Evolutionary conservation across 31 red algal genomes (phyloP).

Genomic region (Asparagopsis taxiformis): DNA sequence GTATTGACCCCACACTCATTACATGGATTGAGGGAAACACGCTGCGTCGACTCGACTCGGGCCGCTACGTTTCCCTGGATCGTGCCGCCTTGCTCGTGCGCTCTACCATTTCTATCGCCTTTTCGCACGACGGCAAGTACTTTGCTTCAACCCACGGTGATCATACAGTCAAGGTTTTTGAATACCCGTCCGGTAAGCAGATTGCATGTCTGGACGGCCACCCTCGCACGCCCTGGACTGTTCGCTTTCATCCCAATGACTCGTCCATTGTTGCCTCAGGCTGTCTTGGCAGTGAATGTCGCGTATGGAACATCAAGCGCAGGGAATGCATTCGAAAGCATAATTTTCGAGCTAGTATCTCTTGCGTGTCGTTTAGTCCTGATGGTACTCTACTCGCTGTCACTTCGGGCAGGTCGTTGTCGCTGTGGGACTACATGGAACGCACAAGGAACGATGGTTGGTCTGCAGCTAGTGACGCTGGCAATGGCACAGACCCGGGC

Average conservation of each 20-base stretch:
- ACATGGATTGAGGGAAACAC: constrained; percentile 36
- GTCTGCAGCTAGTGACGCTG: constrained; percentile 16
- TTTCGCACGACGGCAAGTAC: constrained; percentile 67
- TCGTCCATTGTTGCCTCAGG: constrained; percentile 78
- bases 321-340: constrained; percentile 59
- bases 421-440: constrained; percentile 75
- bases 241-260: constrained; percentile 85
- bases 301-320: constrained; percentile 66
- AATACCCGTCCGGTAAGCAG: constrained; percentile 66
- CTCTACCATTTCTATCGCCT: constrained; percentile 80
- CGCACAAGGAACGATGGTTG: constrained; percentile 1
- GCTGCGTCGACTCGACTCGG: constrained; percentile 37
- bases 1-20: constrained; percentile 1
- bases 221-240: constrained; percentile 93
- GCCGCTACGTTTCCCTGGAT: constrained; percentile 58
- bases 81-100: constrained; percentile 39
- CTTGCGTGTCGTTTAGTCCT: constrained; percentile 70
- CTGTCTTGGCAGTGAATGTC: constrained; percentile 81
- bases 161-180: constrained; percentile 89
- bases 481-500: constrained; percentile 20
- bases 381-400: constrained; percentile 75
- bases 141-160: constrained; percentile 96
- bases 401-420: constrained; percentile 56
- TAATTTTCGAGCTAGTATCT: constrained; percentile 63
- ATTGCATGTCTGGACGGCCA: constrained; percentile 72